phyloP scores from a whole-genome alignment of 805 yeast genomes.

The Kodamaea kakaduensis region DNA sequence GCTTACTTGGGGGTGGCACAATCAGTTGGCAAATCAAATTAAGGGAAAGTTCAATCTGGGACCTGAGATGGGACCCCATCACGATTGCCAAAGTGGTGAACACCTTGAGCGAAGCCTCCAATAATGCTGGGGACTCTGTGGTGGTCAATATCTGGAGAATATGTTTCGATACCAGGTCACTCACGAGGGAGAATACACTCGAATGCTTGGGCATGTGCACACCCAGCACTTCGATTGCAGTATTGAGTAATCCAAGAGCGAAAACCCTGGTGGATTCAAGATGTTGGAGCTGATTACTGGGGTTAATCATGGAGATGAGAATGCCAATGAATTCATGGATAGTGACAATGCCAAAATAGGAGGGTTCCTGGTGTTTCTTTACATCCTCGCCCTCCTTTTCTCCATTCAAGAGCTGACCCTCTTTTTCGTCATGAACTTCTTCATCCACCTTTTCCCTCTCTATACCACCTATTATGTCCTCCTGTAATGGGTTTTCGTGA shows the following conservation, averaged over 20 bases:
- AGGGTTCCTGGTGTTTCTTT: constrained; percentile 20
- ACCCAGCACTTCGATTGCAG: constrained; percentile 82
- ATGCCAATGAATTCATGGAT: constrained; percentile 74
- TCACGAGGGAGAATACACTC: constrained; percentile 59
- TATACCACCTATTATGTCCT: constrained; percentile 55
- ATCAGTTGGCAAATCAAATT: constrained; percentile 60
- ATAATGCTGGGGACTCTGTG: constrained; percentile 64
- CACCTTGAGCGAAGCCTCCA: constrained; percentile 72
- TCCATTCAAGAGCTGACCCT: no score
- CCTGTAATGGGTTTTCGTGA: constrained; percentile 48
- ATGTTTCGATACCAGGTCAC: constrained; percentile 83
- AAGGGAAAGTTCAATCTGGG: constrained; percentile 76
- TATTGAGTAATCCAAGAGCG: constrained; percentile 70
- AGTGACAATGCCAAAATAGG: constrained; percentile 67
- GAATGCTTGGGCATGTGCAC: constrained; percentile 55
- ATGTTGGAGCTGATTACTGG: constrained; percentile 77
- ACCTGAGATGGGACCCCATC: constrained; percentile 59
- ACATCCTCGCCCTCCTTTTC: constrained; percentile 2
- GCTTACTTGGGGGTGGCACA: constrained; percentile 28
- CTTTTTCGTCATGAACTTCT: constrained; percentile 13
- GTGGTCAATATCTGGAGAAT: constrained; percentile 75
- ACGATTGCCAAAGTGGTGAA: constrained; percentile 69
- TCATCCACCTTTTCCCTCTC: constrained; percentile 10
- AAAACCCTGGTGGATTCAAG: constrained; percentile 83
- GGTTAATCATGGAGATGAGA: constrained; percentile 74